Evolutionary conservation across 108 stramenopile genomes (phyloP), one percentile per base, ranked within the genome.

Genomic region (Cyclotella atomus): DNA sequence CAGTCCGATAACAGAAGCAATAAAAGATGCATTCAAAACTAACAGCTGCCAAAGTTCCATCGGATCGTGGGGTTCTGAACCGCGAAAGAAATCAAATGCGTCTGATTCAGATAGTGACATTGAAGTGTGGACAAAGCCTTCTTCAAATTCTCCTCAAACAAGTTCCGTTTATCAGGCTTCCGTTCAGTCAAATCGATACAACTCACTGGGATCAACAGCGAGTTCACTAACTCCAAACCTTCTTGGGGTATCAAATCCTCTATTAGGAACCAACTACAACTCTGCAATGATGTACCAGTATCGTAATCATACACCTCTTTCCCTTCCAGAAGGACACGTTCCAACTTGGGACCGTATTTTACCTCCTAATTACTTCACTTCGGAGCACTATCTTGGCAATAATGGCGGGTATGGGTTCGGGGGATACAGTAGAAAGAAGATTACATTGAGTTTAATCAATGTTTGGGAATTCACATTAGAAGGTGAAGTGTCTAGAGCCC

Each of bases 401-500:
- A 12, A 1, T 15, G 29, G 4, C 28, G n/a, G n/a, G n/a, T n/a
- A n/a, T n/a, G n/a, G n/a, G n/a, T n/a, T n/a, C n/a, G n/a, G n/a
- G n/a, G n/a, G n/a, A n/a, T 15, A 15, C 28, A 55, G 25, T 60
- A 16, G 21, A 21, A 16, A 29, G 27, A 41, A 38, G 44, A 81
- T 83, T 33, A 70, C 76, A 19, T 65, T 93, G 0, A 88, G 87
- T 0, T 55, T 93, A 9, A 63, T 93, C 28, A 93, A 91, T 70
- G 61, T 93, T 19, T 80, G 83, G 57, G 90, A 93, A 63, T 93
- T 93, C 57, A 91, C 17, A 85, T 93, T 21, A 81, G 34, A 17
- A 79, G 64, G 28, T 19, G 28, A 70, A 17, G n/a, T 32, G n/a
- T n/a, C 65, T 30, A 5, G 44, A 89, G 89, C 71, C 32, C 63